A percentile compares a stretch with the other conserved stretches of the same genome.
phyloP scores from a whole-genome alignment of 768 basidiomycete species.

The Leucosporidium creatinivorum region DNA sequence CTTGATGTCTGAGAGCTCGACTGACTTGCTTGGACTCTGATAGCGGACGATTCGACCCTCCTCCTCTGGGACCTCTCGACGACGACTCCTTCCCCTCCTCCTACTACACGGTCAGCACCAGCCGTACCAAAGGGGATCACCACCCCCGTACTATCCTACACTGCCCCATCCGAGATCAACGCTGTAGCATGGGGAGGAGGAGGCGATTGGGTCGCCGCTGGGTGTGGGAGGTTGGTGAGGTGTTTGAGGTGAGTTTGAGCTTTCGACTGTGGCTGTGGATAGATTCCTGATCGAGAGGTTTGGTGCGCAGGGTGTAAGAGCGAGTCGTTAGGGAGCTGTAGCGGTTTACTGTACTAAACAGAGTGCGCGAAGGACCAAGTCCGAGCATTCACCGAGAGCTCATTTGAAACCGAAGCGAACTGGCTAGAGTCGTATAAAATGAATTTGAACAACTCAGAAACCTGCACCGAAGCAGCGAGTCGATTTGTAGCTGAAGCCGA shows the following conservation, averaged over 20 bases:
- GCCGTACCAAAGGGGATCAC: constrained; percentile 55
- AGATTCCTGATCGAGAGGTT: no score
- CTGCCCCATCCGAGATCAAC: constrained; percentile 66
- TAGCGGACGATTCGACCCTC: constrained; percentile 91
- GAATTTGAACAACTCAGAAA: no score
- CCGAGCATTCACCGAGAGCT: no score
- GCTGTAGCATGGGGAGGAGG: constrained; percentile 62
- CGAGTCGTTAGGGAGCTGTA: no score
- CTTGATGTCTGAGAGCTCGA: neutral
- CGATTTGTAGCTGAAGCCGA: no score
- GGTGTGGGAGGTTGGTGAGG: constrained; percentile 65
- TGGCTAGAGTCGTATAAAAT: no score
- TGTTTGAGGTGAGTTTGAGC: constrained; percentile 15
- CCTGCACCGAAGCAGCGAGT: no score
- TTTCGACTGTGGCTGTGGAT: no score
- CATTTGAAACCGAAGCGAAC: no score
- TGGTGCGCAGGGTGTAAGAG: no score
- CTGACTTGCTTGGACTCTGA: neutral
- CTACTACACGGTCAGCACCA: constrained; percentile 42
- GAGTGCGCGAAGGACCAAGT: no score
- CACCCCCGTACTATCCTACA: constrained; percentile 78
- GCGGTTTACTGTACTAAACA: no score
- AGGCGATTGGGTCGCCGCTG: constrained; percentile 73
- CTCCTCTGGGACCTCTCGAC: constrained; percentile 77
- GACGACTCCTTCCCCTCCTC: constrained; percentile 50